Evolutionary conservation across 805 yeast species (phyloP).

Genomic region (Maudiozyma turicensis): DNA sequence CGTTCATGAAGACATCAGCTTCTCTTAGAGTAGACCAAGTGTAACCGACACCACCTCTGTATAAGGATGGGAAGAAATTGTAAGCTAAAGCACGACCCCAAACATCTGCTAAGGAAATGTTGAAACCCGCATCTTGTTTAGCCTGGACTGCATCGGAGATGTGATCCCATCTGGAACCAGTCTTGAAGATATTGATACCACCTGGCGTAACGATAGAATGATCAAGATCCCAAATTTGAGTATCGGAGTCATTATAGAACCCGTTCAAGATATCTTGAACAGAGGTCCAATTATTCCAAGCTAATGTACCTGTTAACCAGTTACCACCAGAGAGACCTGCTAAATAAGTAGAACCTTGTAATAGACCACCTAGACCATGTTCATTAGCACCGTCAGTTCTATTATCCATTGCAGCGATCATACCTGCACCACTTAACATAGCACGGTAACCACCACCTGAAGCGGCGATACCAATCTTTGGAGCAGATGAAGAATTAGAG

Average conservation of each 20-base stretch:
- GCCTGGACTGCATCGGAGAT: constrained; percentile 43
- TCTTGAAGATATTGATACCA: constrained; percentile 47
- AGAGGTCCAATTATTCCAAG: constrained; percentile 62
- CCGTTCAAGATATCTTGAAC: constrained; percentile 46
- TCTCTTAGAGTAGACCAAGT: constrained; percentile 50
- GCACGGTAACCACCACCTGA: constrained; percentile 92
- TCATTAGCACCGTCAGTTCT: constrained; percentile 48
- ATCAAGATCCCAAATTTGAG: constrained; percentile 59
- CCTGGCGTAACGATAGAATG: constrained; percentile 52
- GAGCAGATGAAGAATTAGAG: constrained; percentile 23
- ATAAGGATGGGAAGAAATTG: constrained; percentile 55
- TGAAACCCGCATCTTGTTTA: constrained; percentile 56
- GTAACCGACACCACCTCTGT: constrained; percentile 55
- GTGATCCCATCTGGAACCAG: constrained; percentile 43
- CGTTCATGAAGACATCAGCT: constrained; percentile 48
- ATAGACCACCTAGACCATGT: constrained; percentile 61
- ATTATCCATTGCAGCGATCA: constrained; percentile 71
- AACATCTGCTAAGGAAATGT: constrained; percentile 58
- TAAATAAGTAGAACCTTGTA: constrained; percentile 61
- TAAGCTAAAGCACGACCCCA: constrained; percentile 74
- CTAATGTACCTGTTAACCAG: constrained; percentile 67
- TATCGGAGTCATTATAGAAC: constrained; percentile 21
- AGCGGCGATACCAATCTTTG: constrained; percentile 50
- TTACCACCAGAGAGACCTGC: constrained; percentile 80
- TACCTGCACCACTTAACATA: constrained; percentile 79